These are phyloP conservation scores for Actinomucor elegans DNA, from an alignment of 371 early-diverging fungal genomes.

Conservation along the genomic window DNA sequence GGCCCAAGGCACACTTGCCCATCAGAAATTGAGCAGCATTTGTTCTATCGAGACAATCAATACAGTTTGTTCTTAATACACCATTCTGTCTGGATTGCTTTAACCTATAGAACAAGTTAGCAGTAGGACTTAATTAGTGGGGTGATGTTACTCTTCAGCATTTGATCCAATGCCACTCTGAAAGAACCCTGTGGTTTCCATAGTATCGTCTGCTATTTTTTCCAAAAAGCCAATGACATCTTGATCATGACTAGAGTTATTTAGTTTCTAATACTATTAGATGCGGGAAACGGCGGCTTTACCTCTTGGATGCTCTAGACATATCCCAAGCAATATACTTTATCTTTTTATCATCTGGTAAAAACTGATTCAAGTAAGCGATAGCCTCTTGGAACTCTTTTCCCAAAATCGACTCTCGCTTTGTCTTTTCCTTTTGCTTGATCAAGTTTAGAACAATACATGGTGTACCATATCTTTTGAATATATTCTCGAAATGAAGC, in stretches of 20 bases:
- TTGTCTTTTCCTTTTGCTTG: conserved; percentile 89
- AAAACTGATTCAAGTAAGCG: conserved; percentile 84
- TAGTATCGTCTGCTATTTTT: conserved; percentile 83
- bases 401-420: conserved; percentile 84
- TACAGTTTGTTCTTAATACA: conserved; percentile 97
- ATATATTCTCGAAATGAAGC: conserved; percentile 90
- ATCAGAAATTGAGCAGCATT: conserved; percentile 98
- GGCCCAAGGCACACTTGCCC: conserved; percentile 91
- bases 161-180: conserved; percentile 83
- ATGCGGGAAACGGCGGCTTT: conserved; percentile 1
- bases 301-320: conserved; percentile 94
- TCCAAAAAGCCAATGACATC: conserved; percentile 91
- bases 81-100: conserved; percentile 69
- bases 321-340: conserved; percentile 96
- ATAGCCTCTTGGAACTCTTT: conserved; percentile 84
- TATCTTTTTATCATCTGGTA: conserved; percentile 80
- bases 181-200: conserved; percentile 88
- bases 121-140: conserved; percentile 9
- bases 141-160: conserved; percentile 20
- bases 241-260: conserved; percentile 70
- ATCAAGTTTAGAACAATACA: conserved; percentile 91
- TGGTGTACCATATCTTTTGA: conserved; percentile 85
- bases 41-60: conserved; percentile 99
- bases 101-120: background rate
- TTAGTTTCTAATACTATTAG: too few relatives aligned